Conservation (phyloP, 176 grass and related monocot genomes). For the Hordeum vulgare region MorexV3_pseudomolecules_assembly NC_058522.1:223619477-223619976, state of each 20-base stretch:
- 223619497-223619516: neutral
- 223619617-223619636: neutral
- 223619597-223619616: neutral
- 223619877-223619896: slow-evolving; percentile 11
- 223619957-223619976: no score
- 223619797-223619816: neutral
- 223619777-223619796: neutral
- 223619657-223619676: neutral
- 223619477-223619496: neutral
- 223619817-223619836: neutral
- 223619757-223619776: neutral
- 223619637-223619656: neutral
- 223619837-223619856: neutral
- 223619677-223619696: neutral
- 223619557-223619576: neutral
- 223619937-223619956: no score
- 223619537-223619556: neutral
- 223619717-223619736: slow-evolving; percentile 22
- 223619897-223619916: no score
- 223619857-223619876: neutral
- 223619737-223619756: neutral
- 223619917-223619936: no score
- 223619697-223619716: neutral
- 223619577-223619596: neutral
- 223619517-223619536: neutral